Conservation (phyloP, 148 eudicot species). For the Persicaria tinctoria region DNA sequence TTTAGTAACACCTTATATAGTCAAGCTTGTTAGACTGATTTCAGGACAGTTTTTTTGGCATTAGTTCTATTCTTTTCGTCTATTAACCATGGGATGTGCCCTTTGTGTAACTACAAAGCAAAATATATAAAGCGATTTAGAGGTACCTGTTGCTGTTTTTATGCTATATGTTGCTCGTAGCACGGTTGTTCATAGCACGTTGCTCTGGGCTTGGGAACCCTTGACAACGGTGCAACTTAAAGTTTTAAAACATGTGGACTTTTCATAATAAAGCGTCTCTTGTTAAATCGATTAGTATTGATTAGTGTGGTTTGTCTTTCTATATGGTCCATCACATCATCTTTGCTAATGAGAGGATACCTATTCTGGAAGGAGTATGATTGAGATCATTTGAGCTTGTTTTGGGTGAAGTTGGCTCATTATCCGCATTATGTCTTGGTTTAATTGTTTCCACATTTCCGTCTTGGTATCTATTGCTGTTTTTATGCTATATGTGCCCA, state of each 20-base stretch:
- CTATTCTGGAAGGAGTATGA: background rate
- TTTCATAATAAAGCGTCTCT: background rate
- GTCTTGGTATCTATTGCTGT: too few species aligned
- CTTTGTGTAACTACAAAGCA: background rate
- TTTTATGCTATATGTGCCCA: background rate
- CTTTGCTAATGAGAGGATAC: background rate
- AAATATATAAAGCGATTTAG: background rate
- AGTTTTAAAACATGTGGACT: background rate
- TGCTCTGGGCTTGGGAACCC: background rate
- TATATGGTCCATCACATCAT: constrained; percentile 4
- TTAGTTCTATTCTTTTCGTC: background rate
- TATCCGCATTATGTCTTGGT: background rate
- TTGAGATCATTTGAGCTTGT: background rate
- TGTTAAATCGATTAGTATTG: background rate
- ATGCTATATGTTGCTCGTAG: background rate
- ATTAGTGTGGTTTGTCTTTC: background rate
- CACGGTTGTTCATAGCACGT: background rate
- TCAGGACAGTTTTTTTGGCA: background rate
- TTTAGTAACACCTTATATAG: background rate
- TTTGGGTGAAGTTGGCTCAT: background rate
- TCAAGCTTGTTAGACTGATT: background rate
- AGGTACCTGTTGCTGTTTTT: background rate
- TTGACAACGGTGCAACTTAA: background rate
- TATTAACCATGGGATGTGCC: background rate
- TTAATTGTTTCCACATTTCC: background rate